Evolutionary conservation across 768 basidiomycete species (phyloP).

Genomic region (Boletus fagicola): DNA sequence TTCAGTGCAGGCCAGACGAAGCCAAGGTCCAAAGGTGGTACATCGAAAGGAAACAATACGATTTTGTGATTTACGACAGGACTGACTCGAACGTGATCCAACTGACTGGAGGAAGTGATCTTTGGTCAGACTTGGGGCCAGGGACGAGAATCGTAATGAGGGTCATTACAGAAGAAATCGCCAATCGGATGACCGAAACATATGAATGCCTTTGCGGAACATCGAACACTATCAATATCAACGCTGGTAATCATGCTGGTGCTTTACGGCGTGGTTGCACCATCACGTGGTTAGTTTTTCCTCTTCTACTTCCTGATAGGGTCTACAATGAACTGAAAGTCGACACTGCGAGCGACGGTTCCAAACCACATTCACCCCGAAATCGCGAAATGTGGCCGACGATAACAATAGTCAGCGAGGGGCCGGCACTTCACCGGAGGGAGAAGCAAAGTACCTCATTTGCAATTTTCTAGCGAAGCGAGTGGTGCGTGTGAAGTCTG

Average conservation of each 20-base stretch:
- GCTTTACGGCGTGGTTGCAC: neutral
- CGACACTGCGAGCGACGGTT: neutral
- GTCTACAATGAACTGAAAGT: neutral
- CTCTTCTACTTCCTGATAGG: neutral
- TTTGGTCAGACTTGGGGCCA: neutral
- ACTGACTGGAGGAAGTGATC: neutral
- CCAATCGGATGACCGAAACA: neutral
- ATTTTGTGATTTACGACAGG: slow-evolving; percentile 1
- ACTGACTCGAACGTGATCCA: neutral
- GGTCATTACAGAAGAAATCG: neutral
- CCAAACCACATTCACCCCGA: neutral
- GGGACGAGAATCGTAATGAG: slow-evolving; percentile 5
- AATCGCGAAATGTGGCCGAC: neutral
- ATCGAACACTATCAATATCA: neutral
- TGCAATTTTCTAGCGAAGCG: slow-evolving; percentile 1
- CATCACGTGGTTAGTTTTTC: slow-evolving; percentile 1
- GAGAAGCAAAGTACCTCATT: slow-evolving; percentile 2
- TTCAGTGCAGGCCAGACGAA: neutral
- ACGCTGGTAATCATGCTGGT: neutral
- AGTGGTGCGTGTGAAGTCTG: neutral
- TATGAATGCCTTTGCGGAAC: slow-evolving; percentile 3
- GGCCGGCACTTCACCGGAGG: fast-evolving
- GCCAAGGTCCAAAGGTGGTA: slow-evolving; percentile 3
- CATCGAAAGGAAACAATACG: neutral
- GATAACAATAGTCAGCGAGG: neutral